These are phyloP conservation scores for Cyclanthera cordifolia DNA, from an alignment of 306 rosid species.

Conservation along the genomic window DNA sequence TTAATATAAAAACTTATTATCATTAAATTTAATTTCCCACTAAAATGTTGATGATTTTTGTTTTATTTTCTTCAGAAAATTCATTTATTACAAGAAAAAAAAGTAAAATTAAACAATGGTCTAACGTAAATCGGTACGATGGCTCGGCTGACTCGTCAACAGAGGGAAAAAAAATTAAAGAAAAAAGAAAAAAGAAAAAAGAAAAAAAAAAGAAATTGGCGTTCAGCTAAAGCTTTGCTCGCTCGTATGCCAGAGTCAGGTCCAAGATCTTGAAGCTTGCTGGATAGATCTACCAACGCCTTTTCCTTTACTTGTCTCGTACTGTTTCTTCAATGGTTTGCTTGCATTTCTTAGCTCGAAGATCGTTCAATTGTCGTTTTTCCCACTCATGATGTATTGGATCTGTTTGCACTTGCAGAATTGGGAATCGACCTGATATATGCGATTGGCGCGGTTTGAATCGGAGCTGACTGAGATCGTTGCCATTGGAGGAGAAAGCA, in stretches of 20 bases:
- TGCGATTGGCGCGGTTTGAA: background rate
- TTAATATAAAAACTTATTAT: no score
- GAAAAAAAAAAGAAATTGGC: background rate
- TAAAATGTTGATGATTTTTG: no score
- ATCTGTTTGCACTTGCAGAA: conserved; percentile 12
- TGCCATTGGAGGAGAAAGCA: background rate
- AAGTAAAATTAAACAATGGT: background rate
- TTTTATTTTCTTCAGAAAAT: no score
- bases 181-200: background rate
- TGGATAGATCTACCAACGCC: conserved; percentile 10
- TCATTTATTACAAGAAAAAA: no score
- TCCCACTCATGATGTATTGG: background rate
- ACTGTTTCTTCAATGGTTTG: background rate
- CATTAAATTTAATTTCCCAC: no score
- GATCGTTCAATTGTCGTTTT: background rate
- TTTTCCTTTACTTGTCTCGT: background rate
- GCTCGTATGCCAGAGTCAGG: conserved; percentile 7
- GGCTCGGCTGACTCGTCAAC: conserved; percentile 3
- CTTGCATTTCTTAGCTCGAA: background rate
- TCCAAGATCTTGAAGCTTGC: conserved; percentile 11
- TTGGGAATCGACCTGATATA: background rate
- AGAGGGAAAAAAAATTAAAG: background rate
- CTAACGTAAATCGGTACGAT: background rate
- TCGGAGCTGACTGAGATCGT: background rate
- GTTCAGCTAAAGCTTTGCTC: conserved; percentile 10